phyloP scores from a whole-genome alignment of 108 stramenopile species.

The Discostella pseudostelligera region DNA sequence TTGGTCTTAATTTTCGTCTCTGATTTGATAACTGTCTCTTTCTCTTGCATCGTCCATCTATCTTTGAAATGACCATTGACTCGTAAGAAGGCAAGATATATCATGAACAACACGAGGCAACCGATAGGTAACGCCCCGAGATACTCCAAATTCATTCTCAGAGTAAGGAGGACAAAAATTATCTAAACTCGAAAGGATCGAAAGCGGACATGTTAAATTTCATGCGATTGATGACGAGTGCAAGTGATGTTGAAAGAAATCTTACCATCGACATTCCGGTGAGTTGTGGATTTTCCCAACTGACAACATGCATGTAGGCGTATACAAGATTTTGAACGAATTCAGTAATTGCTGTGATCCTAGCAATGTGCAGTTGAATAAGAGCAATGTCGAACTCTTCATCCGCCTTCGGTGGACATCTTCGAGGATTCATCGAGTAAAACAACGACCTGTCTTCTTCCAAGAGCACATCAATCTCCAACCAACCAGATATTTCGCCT shows the following conservation, averaged over 20 bases:
- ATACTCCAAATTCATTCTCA: constrained; percentile 49
- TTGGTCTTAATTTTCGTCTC: constrained; percentile 48
- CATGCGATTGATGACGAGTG: background rate
- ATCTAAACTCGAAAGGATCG: constrained; percentile 14
- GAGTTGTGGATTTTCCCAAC: constrained; percentile 71
- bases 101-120: constrained; percentile 51
- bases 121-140: constrained; percentile 51
- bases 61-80: constrained; percentile 44
- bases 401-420: constrained; percentile 58
- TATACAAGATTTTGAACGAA: constrained; percentile 53
- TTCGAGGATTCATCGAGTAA: constrained; percentile 43
- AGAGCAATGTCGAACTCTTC: constrained; percentile 64
- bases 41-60: constrained; percentile 58
- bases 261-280: constrained; percentile 52
- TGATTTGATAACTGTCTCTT: constrained; percentile 53
- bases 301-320: constrained; percentile 56
- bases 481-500: constrained; percentile 72
- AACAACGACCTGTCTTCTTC: constrained; percentile 68
- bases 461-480: constrained; percentile 62
- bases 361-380: constrained; percentile 69
- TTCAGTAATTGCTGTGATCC: constrained; percentile 61
- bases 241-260: too few relatives aligned
- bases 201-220: background rate
- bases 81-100: constrained; percentile 47
- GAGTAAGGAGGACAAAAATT: constrained; percentile 33